A percentile compares a stretch with the other conserved stretches of the same genome.
Evolutionary conservation across 805 yeast species (phyloP).

Genomic region (Priceomyces fermenticarens): DNA sequence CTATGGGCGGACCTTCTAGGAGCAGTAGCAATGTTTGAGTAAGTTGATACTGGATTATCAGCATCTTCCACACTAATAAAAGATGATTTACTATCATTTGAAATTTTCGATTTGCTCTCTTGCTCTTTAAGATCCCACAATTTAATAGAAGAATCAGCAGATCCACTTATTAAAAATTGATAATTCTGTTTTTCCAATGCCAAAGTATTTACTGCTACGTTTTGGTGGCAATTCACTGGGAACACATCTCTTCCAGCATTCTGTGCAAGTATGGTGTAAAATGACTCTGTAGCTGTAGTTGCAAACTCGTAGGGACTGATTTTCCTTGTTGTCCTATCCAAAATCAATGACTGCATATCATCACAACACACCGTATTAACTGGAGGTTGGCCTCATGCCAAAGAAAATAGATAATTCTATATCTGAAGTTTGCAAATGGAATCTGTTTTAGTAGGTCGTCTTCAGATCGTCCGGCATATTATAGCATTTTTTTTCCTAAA

Average conservation of each 20-base stretch:
- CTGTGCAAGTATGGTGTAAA: slow-evolving; percentile 29
- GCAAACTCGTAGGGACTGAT: slow-evolving; percentile 32
- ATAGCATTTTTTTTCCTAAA: no score
- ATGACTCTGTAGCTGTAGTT: slow-evolving; percentile 34
- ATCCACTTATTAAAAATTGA: slow-evolving; percentile 61
- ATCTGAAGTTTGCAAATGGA: no score
- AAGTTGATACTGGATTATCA: slow-evolving; percentile 27
- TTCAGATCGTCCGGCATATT: background rate
- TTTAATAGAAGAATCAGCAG: slow-evolving; percentile 66
- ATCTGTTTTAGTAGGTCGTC: no score
- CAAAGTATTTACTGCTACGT: slow-evolving; percentile 58
- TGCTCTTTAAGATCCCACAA: slow-evolving; percentile 56
- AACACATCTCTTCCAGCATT: slow-evolving; percentile 22
- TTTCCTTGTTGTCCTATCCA: slow-evolving; percentile 29
- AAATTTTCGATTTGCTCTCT: slow-evolving; percentile 5
- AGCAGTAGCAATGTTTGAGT: slow-evolving; percentile 26
- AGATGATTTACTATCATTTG: slow-evolving; percentile 13
- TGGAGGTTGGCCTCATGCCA: no score
- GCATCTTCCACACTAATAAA: slow-evolving; percentile 29
- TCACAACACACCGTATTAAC: background rate
- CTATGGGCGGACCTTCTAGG: slow-evolving; percentile 49
- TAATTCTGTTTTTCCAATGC: slow-evolving; percentile 49
- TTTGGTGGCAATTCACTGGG: slow-evolving; percentile 42
- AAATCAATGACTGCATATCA: slow-evolving; percentile 38
- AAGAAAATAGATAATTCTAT: background rate